Conservation (phyloP, 345 rosid species). For the Moricandia moricandioides region DNA sequence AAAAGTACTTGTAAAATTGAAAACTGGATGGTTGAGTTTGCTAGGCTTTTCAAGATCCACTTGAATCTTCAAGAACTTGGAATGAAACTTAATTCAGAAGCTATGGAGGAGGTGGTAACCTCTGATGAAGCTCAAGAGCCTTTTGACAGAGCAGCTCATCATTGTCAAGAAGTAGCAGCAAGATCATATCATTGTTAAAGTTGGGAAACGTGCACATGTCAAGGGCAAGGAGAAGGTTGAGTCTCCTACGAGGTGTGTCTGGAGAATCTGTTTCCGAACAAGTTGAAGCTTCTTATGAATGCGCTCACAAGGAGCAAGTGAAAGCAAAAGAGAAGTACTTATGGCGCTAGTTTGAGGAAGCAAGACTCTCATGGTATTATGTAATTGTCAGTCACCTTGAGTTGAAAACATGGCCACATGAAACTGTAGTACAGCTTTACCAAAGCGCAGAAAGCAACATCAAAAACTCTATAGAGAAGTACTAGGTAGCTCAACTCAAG, state of each 20-base stretch:
- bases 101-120: slow-evolving; percentile 86
- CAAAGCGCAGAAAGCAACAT: slow-evolving; percentile 71
- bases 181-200: slow-evolving; percentile 78
- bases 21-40: slow-evolving; percentile 83
- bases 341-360: slow-evolving; percentile 86
- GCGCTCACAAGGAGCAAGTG: slow-evolving; percentile 42
- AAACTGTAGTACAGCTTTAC: slow-evolving; percentile 57
- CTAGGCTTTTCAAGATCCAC: slow-evolving; percentile 69
- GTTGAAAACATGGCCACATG: slow-evolving; percentile 63
- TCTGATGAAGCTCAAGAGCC: slow-evolving; percentile 76
- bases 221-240: slow-evolving; percentile 69
- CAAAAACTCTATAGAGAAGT: slow-evolving; percentile 55
- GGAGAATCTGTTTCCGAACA: slow-evolving; percentile 54
- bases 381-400: slow-evolving; percentile 55
- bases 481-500: slow-evolving; percentile 41
- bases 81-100: slow-evolving; percentile 76
- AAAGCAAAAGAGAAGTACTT: too few species aligned
- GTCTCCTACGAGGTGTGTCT: slow-evolving; percentile 51
- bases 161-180: slow-evolving; percentile 87
- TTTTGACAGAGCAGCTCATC: slow-evolving; percentile 67
- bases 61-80: slow-evolving; percentile 81
- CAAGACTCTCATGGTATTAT: slow-evolving; percentile 83
- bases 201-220: too few species aligned
- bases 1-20: slow-evolving; percentile 47
- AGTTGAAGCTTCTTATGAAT: slow-evolving; percentile 56